Evolutionary conservation across 345 rosid genomes (phyloP).

Genomic region (Firmiana major): DNA sequence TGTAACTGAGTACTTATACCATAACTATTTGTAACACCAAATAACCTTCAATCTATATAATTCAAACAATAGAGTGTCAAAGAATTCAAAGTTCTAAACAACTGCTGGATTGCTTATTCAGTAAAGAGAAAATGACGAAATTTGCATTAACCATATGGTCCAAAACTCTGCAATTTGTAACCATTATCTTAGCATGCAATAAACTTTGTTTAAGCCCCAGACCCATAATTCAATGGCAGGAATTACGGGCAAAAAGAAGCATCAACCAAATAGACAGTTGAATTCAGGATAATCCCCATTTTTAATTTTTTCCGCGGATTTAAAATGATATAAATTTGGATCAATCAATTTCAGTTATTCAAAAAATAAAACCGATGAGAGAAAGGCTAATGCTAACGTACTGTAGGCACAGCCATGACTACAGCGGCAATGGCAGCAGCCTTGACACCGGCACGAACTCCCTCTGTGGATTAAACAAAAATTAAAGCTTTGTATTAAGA

Average conservation of each 20-base stretch:
- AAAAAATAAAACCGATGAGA: not conserved
- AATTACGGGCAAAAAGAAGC: not conserved
- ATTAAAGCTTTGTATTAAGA: not conserved
- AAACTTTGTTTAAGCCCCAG: not conserved
- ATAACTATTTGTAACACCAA: not conserved
- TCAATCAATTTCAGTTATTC: not conserved
- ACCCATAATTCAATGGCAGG: not conserved
- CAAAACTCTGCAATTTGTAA: not conserved
- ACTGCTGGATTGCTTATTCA: not conserved
- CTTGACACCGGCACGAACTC: constrained; percentile 56
- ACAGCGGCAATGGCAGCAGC: constrained; percentile 47
- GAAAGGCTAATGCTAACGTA: constrained; percentile 15
- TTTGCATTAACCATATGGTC: not conserved
- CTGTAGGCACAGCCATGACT: constrained; percentile 51
- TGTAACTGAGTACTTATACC: not conserved
- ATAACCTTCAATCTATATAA: not conserved
- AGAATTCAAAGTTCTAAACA: not conserved
- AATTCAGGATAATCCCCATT: not conserved
- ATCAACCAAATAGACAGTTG: not conserved
- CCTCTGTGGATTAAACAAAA: constrained; percentile 38
- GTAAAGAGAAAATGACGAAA: not conserved
- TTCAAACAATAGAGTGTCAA: not conserved
- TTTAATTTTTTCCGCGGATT: not conserved
- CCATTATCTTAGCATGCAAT: not conserved
- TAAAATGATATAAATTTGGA: not conserved